Base-by-base conservation (phyloP, 192 early-diverging fungal species). In the Diversispora epigaea region DNA sequence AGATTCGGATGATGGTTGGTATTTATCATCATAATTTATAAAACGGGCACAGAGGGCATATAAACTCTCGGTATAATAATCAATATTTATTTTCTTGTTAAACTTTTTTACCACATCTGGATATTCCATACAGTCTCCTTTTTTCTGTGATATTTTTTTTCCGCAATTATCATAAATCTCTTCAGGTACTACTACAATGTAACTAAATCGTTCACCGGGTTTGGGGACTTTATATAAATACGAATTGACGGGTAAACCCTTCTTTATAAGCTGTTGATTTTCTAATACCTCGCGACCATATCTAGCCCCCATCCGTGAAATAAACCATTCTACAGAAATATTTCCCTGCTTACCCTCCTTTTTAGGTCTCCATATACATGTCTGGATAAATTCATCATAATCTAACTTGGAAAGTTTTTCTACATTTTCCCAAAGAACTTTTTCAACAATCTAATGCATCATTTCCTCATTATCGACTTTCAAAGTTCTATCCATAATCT, bases 401-500 rank as follows among this genome's bases (percentile, higher is more conserved):
- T 50, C 49, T 50, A 50, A 50, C 49, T 50, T 50, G 49, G 3
- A 57, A 57, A 57, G 55, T 57, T 57, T 57, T 57, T 57, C 55
- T n/a, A 57, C 55, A 57, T 57, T 57, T n/a, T 57, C 55, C 55
- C 55, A 57, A 57, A 57, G 55, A 57, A n/a, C n/a, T 57, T 57
- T 32, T 32, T 32, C 25, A 32, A 32, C 25, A 32, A 32, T 32
- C 25, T 32, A 2, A 32, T 32, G 25, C 25, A 32, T 32, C 25
- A 2, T 32, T 32, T 32, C 25, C 25, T 32, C 25, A 32, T 32
- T 32, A 32, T 32, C 25, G 25, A 32, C 25, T 32, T 32, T 32
- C 25, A 32, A 32, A 32, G 25, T 32, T 32, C 25, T 32, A 32
- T 32, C 25, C 25, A 32, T 32, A 32, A 32, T 32, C 25, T 32